phyloP scores from a whole-genome alignment of 73 alveolate genomes.

The Strombidium stylifer region DNA sequence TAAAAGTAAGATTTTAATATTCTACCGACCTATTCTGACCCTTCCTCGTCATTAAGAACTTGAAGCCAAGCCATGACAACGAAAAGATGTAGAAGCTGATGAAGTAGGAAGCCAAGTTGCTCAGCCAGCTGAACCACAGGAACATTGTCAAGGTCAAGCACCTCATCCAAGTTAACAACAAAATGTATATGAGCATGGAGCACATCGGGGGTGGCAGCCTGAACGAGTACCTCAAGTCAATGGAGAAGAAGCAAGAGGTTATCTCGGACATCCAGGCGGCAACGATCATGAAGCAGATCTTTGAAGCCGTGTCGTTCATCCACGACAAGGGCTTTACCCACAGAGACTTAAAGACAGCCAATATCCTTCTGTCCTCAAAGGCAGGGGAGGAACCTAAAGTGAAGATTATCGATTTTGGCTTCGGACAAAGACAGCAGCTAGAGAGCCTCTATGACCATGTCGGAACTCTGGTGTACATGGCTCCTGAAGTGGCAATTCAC shows the following conservation, averaged over 20 bases:
- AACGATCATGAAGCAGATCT: slow-evolving; percentile 28
- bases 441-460: slow-evolving; percentile 54
- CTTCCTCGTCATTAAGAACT: no score
- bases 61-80: not conserved
- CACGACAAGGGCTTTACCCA: slow-evolving; percentile 61
- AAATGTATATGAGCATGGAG: slow-evolving; percentile 60
- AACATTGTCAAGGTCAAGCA: slow-evolving; percentile 38
- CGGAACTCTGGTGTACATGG: slow-evolving; percentile 85
- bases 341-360: slow-evolving; percentile 78
- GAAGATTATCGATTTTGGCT: slow-evolving; percentile 75
- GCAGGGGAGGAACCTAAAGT: slow-evolving; percentile 48
- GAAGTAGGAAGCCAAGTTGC: slow-evolving; percentile 15
- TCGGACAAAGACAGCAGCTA: slow-evolving; percentile 44
- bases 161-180: not conserved
- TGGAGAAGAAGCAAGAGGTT: not conserved
- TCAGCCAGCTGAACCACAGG: slow-evolving; percentile 15
- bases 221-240: slow-evolving; percentile 21
- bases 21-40: not conserved
- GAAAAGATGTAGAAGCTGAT: not conserved
- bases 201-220: slow-evolving; percentile 73
- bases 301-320: slow-evolving; percentile 30
- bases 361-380: slow-evolving; percentile 56
- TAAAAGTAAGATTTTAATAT: not conserved
- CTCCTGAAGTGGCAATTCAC: slow-evolving; percentile 74
- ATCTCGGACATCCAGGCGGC: slow-evolving; percentile 21